These are phyloP conservation scores for Nakazawaea anatomiae DNA, from an alignment of 805 yeast genomes.

Conservation along the genomic window DNA sequence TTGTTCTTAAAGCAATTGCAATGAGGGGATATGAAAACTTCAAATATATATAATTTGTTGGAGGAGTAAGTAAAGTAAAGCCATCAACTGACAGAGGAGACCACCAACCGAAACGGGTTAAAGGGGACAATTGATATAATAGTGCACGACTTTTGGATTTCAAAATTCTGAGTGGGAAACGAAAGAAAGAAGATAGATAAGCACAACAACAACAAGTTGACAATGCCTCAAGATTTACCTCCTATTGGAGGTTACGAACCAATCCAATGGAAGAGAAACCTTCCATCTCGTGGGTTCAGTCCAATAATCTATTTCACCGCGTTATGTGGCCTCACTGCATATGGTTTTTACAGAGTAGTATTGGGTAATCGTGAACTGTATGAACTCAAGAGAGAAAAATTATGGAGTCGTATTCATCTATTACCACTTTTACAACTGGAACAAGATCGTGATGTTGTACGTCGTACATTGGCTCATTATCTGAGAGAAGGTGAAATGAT, in stretches of 20 bases:
- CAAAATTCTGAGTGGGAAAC: not conserved
- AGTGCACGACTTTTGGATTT: too few relatives aligned
- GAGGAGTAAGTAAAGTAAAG: too few relatives aligned
- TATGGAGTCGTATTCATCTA: conserved; percentile 70
- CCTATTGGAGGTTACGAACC: conserved; percentile 84
- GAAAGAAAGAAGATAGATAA: not conserved
- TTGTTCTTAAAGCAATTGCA: too few relatives aligned
- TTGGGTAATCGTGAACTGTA: conserved; percentile 69
- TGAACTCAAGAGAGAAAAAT: conserved; percentile 69
- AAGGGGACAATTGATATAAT: too few relatives aligned
- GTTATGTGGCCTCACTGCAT: conserved; percentile 55
- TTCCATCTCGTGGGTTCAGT: conserved; percentile 81
- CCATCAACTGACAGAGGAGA: too few relatives aligned
- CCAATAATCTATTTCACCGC: conserved; percentile 68
- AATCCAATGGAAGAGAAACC: conserved; percentile 83
- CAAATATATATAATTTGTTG: too few relatives aligned
- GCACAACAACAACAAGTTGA: not conserved
- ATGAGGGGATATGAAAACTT: too few relatives aligned
- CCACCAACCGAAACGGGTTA: too few relatives aligned
- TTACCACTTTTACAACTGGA: conserved; percentile 77
- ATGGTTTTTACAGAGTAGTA: conserved; percentile 64
- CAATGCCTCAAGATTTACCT: conserved; percentile 64
- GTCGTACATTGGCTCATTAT: conserved; percentile 61
- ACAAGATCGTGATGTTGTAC: conserved; percentile 69
- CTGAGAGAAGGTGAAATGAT: conserved; percentile 65